A percentile compares a stretch with the other conserved stretches of the same genome.
These are phyloP conservation scores for Musa beccarii DNA, from an alignment of 176 grass and related monocot species.

Conservation along the genomic window DNA sequence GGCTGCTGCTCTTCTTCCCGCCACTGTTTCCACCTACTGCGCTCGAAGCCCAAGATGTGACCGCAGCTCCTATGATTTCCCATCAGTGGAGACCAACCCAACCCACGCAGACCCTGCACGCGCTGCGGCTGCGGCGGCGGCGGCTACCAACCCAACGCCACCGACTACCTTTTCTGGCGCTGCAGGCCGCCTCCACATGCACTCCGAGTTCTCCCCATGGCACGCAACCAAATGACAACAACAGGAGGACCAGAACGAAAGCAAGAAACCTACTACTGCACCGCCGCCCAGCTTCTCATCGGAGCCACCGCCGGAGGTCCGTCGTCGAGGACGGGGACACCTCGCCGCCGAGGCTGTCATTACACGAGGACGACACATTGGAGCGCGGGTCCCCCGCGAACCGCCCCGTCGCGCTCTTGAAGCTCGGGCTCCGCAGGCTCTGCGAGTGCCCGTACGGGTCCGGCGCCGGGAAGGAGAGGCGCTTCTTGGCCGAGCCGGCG, in stretches of 20 bases:
- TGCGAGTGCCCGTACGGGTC: slow-evolving; percentile 37
- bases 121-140: too few species aligned
- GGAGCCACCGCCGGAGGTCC: slow-evolving; percentile 67
- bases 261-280: too few species aligned
- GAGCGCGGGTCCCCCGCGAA: slow-evolving; percentile 70
- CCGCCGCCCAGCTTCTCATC: slow-evolving; percentile 23
- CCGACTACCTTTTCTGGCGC: too few species aligned
- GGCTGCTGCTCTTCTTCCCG: too few species aligned
- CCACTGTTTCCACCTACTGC: background rate
- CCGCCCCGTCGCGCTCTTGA: slow-evolving; percentile 72
- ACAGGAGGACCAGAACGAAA: too few species aligned
- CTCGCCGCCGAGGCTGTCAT: slow-evolving; percentile 60
- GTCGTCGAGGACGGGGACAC: slow-evolving; percentile 77
- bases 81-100: background rate
- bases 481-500: slow-evolving; percentile 39
- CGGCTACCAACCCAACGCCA: too few species aligned
- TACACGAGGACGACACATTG: slow-evolving; percentile 70
- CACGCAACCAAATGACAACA: too few species aligned
- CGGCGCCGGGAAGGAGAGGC: slow-evolving; percentile 69
- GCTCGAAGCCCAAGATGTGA: background rate
- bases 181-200: too few species aligned
- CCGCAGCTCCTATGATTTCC: background rate
- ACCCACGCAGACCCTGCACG: background rate
- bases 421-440: slow-evolving; percentile 77
- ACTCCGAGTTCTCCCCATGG: too few species aligned